Conservation (phyloP, 305 asterid species). For the Fraxinus albicans region DNA sequence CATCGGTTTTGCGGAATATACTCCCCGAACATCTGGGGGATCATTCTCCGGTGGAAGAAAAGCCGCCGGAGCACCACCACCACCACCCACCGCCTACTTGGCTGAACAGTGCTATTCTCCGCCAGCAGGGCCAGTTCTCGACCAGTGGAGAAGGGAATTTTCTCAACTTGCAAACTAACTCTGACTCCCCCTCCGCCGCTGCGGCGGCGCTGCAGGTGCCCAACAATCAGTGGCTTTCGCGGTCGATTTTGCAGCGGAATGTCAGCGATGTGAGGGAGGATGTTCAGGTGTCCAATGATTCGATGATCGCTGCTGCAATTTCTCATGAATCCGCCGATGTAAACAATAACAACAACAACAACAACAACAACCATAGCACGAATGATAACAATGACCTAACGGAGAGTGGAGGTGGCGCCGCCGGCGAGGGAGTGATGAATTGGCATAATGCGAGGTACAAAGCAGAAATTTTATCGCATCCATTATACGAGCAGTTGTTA, state of each 20-base stretch:
- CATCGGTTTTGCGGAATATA: conserved; percentile 30
- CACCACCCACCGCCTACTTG: conserved; percentile 41
- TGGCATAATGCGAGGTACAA: conserved; percentile 51
- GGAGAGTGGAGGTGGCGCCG: conserved; percentile 25
- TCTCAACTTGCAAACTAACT: conserved; percentile 48
- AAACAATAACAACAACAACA: conserved; percentile 20
- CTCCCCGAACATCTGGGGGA: conserved; percentile 27
- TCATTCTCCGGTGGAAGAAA: conserved; percentile 26
- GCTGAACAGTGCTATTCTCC: conserved; percentile 55
- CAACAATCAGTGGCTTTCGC: conserved; percentile 45
- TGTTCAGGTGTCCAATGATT: conserved; percentile 36
- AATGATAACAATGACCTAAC: conserved; percentile 24
- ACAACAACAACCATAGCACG: conserved; percentile 15
- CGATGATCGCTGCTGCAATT: conserved; percentile 32
- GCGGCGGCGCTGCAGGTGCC: conserved; percentile 26
- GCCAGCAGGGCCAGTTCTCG: conserved; percentile 39
- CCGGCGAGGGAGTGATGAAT: conserved; percentile 34
- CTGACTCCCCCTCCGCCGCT: conserved; percentile 29
- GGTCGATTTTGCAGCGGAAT: conserved; percentile 38
- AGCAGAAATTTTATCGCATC: conserved; percentile 49
- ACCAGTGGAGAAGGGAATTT: conserved; percentile 32
- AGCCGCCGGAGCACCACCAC: conserved; percentile 27
- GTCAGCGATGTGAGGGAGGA: conserved; percentile 40
- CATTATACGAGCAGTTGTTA: conserved; percentile 51
- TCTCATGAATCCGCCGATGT: conserved; percentile 37